These are phyloP conservation scores for Forsythia suspensa DNA, from an alignment of 257 asterid genomes.

Conservation along the genomic window DNA sequence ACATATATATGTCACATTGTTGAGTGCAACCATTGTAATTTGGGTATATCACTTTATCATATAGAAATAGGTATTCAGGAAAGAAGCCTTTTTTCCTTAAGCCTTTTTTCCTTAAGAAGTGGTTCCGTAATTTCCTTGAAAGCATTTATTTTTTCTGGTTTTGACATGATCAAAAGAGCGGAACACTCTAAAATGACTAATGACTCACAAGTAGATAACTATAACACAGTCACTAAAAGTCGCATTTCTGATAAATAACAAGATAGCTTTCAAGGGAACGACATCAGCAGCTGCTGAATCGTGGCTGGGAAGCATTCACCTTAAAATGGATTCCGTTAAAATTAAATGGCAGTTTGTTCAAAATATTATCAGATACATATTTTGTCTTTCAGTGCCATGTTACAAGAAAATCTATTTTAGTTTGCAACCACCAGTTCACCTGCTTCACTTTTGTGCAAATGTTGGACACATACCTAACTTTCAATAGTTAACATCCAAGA, in stretches of 20 bases:
- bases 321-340: neutral
- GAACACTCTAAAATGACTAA: neutral
- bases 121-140: slow-evolving; percentile 6
- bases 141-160: slow-evolving; percentile 11
- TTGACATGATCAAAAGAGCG: slow-evolving; percentile 2
- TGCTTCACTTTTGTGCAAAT: neutral
- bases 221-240: neutral
- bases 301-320: neutral
- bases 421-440: neutral
- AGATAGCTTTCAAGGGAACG: slow-evolving; percentile 10
- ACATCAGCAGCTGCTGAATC: slow-evolving; percentile 5
- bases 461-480: neutral
- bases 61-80: neutral
- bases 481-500: neutral
- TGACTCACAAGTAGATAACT: neutral
- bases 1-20: neutral
- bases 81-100: neutral
- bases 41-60: slow-evolving; percentile 3
- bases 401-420: neutral
- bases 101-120: neutral
- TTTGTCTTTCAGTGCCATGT: neutral
- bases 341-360: neutral
- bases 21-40: neutral
- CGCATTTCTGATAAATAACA: neutral
- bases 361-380: neutral